Evolutionary conservation across 116 monocot species (phyloP), one percentile per base, ranked within the genome.

Genomic region (Dioscorea cayenensis): DNA sequence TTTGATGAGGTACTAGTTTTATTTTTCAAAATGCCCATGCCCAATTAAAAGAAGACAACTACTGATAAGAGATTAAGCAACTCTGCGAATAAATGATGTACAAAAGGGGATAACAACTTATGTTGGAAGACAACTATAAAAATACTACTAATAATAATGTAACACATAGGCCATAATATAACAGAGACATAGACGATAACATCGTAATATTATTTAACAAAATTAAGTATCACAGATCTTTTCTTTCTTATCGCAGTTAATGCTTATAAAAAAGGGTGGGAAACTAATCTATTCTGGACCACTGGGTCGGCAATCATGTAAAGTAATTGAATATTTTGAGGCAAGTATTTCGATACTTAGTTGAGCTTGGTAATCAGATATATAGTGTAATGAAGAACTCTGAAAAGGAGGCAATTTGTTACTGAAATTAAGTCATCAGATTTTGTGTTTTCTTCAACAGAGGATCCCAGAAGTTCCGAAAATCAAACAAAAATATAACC

Each of bases 291-390:
- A 84, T 51, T 23, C 77, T 36, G 80, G 84, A 67, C 67, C 77
- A 21, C 68, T 84, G 16, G 84, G 84, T 36, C 65, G 35, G 13
- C 76, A 74, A 18, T 84, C 84, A 11, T 48, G 71, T 21, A 80
- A 68, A 48, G 50, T 84, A 51, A 74, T 84, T 55, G 67, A 84
- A 66, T 84, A 84, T 69, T 84, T 84, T 64, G 77, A 84, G 80
- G 84, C 65, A 73, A 73, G 37, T 35, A 43, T 1, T 63, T 49
- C 32, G 32, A 32, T 63, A 1, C 43, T 43, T 43, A 43, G 11
- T 43, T 43, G 32, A 4, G 3, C 32, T 32, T 2, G 32, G 32
- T 32, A 32, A 32, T 4, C 32, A 32, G 32, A 32, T 32, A 32
- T 32, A 32, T 32, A 32, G 4, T 32, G 32, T 32, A 32, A 32